Conservation (phyloP, 2,329 filamentous ascomycete genomes). For the Alternaria metachromatica region DNA sequence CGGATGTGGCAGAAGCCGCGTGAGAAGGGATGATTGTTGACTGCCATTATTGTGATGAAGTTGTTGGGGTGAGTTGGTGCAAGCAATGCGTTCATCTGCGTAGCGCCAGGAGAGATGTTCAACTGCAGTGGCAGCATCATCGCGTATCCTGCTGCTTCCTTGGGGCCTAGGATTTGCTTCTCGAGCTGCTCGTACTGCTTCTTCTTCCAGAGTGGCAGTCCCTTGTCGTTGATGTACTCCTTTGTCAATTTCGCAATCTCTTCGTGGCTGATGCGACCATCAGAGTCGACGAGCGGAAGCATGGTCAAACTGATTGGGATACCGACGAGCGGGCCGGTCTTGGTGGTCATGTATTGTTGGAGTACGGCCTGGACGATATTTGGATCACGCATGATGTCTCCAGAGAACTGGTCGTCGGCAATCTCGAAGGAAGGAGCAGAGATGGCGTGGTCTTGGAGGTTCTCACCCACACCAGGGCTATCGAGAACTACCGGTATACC, state of each 20-base stretch:
- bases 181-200: background rate
- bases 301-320: background rate
- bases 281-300: background rate
- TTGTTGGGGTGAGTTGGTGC: background rate
- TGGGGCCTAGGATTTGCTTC: background rate
- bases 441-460: background rate
- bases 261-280: background rate
- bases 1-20: background rate
- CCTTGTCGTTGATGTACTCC: background rate
- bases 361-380: background rate
- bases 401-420: background rate
- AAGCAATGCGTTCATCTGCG: background rate
- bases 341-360: background rate
- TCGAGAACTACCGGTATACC: background rate
- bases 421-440: background rate
- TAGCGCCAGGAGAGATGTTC: background rate
- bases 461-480: background rate
- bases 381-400: background rate
- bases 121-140: background rate
- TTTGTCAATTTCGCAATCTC: background rate
- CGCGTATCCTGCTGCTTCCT: background rate
- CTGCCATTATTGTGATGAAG: background rate
- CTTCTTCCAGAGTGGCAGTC: background rate
- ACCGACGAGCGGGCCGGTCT: background rate
- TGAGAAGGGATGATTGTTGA: background rate